Evolutionary conservation across 2,329 filamentous ascomycete species (phyloP), one percentile per base, ranked within the genome.

Genomic region (Claviceps digitariae): DNA sequence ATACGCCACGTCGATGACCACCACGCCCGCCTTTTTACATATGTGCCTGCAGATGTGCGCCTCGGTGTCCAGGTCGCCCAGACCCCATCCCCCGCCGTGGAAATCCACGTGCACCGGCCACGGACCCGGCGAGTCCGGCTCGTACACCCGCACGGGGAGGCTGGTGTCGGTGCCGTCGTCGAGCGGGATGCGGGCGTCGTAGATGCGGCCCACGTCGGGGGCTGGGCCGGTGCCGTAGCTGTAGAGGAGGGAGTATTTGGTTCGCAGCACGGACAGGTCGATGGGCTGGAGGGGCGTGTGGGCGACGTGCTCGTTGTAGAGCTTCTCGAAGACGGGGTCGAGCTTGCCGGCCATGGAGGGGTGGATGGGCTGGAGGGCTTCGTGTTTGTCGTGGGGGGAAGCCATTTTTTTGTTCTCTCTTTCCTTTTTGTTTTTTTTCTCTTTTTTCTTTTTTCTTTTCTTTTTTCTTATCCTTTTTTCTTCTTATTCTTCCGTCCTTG

Each of bases 1-100:
- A 58, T 78, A 79, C n/a, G 62, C 74, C 12, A 78, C 71, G 57
- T 76, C 72, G 52, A 79, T 66, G 29, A 78, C 73, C 15, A 66
- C 67, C 29, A 74, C 73, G 27, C 66, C 64, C 23, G 69, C 70
- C 47, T 69, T 64, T 29, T 66, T 63, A 61, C 69, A 74, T 25
- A 77, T 65, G 57, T 76, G 72, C 51, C 67, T 66, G 66, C 73
- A 75, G 53, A 76, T 71, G 57, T 74, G 69, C 3, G 69, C 64
- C 63, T 77, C 75, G 0, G 73, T 75, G 21, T 73, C 69, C 13
- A 77, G 63, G 55, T 75, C 74, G 1, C 74, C 75, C 1, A 77
- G 66, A 0, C 72, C 73, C 68, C 74, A 77, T 29, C 70, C 71
- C 23, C 74, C 74, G 20, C 74, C 74, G 55, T 77, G 74, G 53